Conservation (phyloP, 441 rosid genomes). For the Lepidium campestre region DNA sequence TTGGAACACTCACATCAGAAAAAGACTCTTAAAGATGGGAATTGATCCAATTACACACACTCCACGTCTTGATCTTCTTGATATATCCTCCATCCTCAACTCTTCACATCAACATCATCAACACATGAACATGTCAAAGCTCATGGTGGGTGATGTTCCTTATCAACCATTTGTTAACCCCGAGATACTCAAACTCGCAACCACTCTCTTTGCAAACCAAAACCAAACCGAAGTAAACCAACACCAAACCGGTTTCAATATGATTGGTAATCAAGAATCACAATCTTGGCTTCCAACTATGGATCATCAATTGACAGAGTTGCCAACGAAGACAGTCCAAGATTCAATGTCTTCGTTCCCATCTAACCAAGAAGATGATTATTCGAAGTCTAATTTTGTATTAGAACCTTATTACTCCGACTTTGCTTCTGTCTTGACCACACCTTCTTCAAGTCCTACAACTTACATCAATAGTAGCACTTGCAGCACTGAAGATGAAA, state of each 20-base stretch:
- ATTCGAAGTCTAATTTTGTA: background rate
- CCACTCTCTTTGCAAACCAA: slow-evolving; percentile 41
- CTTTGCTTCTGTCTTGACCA: slow-evolving; percentile 50
- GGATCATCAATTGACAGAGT: slow-evolving; percentile 21
- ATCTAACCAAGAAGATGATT: slow-evolving; percentile 10
- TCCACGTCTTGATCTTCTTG: slow-evolving; percentile 81
- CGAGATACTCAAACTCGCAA: slow-evolving; percentile 49
- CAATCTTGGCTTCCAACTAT: slow-evolving; percentile 28
- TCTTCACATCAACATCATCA: slow-evolving; percentile 27
- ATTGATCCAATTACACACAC: slow-evolving; percentile 87
- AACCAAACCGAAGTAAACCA: slow-evolving; percentile 28
- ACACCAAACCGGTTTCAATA: slow-evolving; percentile 25
- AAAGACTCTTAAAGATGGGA: slow-evolving; percentile 75
- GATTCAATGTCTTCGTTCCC: slow-evolving; percentile 27
- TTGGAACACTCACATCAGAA: slow-evolving; percentile 88
- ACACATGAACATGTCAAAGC: slow-evolving; percentile 33
- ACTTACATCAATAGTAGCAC: slow-evolving; percentile 45
- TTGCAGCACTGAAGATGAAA: slow-evolving; percentile 64
- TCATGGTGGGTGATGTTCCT: slow-evolving; percentile 11
- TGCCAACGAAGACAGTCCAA: slow-evolving; percentile 23
- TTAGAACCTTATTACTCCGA: slow-evolving; percentile 29
- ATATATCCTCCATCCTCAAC: slow-evolving; percentile 52
- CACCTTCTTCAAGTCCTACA: slow-evolving; percentile 58
- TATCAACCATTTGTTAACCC: slow-evolving; percentile 41
- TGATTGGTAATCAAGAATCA: slow-evolving; percentile 26